Percentiles rank a stretch among this genome's conserved stretches.
These are phyloP conservation scores for Talaromyces rugulosus DNA, from an alignment of 2,329 filamentous ascomycete genomes.

Conservation along the genomic window DNA sequence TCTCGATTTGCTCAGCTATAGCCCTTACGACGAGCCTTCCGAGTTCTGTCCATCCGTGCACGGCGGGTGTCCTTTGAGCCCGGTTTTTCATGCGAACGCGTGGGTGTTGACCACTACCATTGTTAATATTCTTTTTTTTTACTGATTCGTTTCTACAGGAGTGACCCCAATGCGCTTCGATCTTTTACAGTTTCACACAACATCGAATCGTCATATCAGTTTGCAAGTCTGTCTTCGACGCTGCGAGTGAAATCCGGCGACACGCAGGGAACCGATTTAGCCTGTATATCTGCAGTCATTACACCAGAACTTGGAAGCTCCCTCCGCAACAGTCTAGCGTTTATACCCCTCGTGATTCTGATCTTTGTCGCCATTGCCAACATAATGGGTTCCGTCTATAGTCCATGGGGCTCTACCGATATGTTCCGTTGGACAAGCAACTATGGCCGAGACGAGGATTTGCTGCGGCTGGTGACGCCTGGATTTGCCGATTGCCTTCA, in stretches of 20 bases:
- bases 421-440: slow-evolving; percentile 97
- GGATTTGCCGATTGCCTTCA: slow-evolving; percentile 96
- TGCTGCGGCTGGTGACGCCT: slow-evolving; percentile 86
- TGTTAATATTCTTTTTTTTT: slow-evolving; percentile 4
- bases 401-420: slow-evolving; percentile 89
- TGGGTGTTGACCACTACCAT: slow-evolving; percentile 25
- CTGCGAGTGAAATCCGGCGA: slow-evolving; percentile 75
- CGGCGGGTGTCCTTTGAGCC: slow-evolving; percentile 70
- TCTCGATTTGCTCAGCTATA: slow-evolving; percentile 73
- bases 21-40: slow-evolving; percentile 55
- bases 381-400: slow-evolving; percentile 77
- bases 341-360: slow-evolving; percentile 73
- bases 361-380: slow-evolving; percentile 78
- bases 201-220: slow-evolving; percentile 78
- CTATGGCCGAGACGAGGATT: slow-evolving; percentile 88
- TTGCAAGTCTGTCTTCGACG: slow-evolving; percentile 73
- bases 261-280: slow-evolving; percentile 57
- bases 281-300: slow-evolving; percentile 75
- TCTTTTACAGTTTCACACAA: slow-evolving; percentile 70
- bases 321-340: slow-evolving; percentile 67
- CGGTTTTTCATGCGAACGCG: slow-evolving; percentile 61
- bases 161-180: slow-evolving; percentile 54
- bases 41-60: slow-evolving; percentile 63
- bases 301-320: slow-evolving; percentile 73
- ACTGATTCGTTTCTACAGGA: slow-evolving; percentile 23